Percentiles rank a stretch among this genome's conserved stretches.
Conservation (phyloP, 2,329 filamentous ascomycete genomes). For the Cytospora schulzeri region DNA sequence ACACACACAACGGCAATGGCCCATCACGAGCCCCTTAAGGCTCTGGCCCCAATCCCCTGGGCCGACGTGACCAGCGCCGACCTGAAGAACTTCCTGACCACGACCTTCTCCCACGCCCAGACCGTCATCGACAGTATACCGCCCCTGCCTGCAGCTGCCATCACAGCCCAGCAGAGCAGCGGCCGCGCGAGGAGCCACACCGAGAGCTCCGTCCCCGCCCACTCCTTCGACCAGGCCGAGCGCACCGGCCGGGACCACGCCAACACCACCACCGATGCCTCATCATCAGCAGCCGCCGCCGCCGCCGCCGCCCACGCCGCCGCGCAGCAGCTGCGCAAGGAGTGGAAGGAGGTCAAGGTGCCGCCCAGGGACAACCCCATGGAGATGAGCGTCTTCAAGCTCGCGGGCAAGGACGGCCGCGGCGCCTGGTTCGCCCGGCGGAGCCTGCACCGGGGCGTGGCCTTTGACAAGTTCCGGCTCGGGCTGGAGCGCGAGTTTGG, state of each 20-base stretch:
- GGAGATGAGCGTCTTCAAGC: conserved; percentile 77
- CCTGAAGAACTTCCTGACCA: conserved; percentile 55
- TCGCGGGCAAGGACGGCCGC: conserved; percentile 75
- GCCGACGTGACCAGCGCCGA: conserved; percentile 46
- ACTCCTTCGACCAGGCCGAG: conserved; percentile 53
- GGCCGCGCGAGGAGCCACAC: conserved; percentile 52
- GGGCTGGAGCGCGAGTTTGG: conserved; percentile 79
- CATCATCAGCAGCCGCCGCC: conserved; percentile 6
- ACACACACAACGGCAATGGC: conserved; percentile 46
- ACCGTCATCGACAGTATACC: conserved; percentile 78
- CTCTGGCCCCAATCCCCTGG: conserved; percentile 59
- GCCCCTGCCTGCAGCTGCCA: conserved; percentile 49
- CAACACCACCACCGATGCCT: conserved; percentile 21
- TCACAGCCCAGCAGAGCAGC: conserved; percentile 47
- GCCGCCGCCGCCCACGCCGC: conserved; percentile 44
- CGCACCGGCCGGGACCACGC: conserved; percentile 45
- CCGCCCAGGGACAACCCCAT: conserved; percentile 73
- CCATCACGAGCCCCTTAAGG: conserved; percentile 61
- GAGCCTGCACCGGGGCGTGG: conserved; percentile 77
- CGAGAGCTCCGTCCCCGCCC: conserved; percentile 51
- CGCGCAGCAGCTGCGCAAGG: conserved; percentile 63
- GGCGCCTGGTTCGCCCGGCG: conserved; percentile 88
- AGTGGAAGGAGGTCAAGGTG: conserved; percentile 86
- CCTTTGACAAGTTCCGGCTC: conserved; percentile 76
- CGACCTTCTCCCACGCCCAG: conserved; percentile 68